These are phyloP conservation scores for Boletus tylopilopsis DNA, from an alignment of 768 basidiomycete species.

Conservation along the genomic window DNA sequence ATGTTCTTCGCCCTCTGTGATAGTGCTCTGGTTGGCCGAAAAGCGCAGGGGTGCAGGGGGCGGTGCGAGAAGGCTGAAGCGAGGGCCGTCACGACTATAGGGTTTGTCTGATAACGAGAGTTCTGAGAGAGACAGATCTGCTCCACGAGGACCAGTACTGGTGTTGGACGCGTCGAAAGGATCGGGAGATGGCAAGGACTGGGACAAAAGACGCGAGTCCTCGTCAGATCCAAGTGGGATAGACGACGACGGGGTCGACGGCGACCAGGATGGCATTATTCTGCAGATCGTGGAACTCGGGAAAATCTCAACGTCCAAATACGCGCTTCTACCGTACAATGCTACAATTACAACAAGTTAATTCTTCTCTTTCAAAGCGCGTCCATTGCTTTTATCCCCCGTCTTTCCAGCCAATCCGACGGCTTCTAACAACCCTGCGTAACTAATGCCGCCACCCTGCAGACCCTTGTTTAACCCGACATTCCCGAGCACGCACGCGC, in stretches of 20 bases:
- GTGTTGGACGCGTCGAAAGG: constrained; percentile 30
- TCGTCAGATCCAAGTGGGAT: constrained; percentile 19
- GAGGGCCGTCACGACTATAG: constrained; percentile 25
- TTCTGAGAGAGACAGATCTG: constrained; percentile 57
- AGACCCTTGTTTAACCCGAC: constrained; percentile 23
- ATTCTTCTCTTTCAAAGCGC: constrained; percentile 9
- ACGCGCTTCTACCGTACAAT: neutral
- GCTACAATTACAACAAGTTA: too few species aligned
- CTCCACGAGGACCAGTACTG: constrained; percentile 37
- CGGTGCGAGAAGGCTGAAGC: constrained; percentile 33
- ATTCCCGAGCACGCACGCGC: constrained; percentile 18
- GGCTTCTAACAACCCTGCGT: constrained; percentile 20
- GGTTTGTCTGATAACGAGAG: constrained; percentile 42
- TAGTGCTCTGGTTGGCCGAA: constrained; percentile 22
- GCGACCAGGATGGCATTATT: constrained; percentile 29
- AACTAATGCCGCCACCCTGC: constrained; percentile 11
- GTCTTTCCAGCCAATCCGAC: constrained; percentile 7
- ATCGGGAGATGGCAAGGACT: constrained; percentile 39
- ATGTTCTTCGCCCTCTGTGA: constrained; percentile 23
- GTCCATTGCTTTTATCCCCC: constrained; percentile 8
- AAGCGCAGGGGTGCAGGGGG: constrained; percentile 15
- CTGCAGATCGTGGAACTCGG: neutral
- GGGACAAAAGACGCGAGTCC: constrained; percentile 44
- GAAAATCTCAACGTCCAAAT: neutral
- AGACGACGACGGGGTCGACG: constrained; percentile 29